Conservation (phyloP, 345 rosid species). For the Nephelium lappaceum region DNA sequence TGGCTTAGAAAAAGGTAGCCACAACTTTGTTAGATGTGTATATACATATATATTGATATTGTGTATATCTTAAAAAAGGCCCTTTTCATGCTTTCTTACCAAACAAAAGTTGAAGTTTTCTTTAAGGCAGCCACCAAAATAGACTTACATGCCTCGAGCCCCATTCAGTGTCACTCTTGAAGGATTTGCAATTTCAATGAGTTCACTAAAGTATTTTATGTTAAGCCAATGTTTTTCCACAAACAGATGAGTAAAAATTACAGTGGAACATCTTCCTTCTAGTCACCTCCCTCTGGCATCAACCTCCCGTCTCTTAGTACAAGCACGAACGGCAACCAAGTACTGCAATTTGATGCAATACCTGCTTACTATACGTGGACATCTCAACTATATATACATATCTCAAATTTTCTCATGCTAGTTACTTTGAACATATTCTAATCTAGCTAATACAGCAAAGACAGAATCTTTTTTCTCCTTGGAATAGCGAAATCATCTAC, state of each 20-base stretch:
- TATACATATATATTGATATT: background rate
- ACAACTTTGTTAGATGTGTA: background rate
- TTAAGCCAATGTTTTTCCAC: background rate
- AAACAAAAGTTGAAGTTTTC: constrained; percentile 11
- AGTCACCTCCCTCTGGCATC: background rate
- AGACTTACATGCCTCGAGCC: constrained; percentile 7
- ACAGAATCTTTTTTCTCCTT: background rate
- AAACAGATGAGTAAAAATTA: background rate
- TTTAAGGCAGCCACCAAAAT: constrained; percentile 15
- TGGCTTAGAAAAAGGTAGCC: background rate
- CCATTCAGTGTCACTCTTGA: background rate
- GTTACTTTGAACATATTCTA: background rate
- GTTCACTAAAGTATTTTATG: background rate
- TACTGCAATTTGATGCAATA: too few species aligned
- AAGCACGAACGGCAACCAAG: background rate
- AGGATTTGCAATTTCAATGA: background rate
- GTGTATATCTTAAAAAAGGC: background rate
- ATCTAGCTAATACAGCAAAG: background rate
- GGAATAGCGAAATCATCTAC: background rate
- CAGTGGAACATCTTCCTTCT: background rate
- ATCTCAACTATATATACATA: background rate
- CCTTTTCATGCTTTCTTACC: constrained; percentile 10
- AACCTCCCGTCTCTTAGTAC: background rate
- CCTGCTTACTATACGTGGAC: background rate
- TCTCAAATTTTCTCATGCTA: background rate